Conservation (phyloP, 2,329 filamentous ascomycete species). For the Sporothrix mexicana region DNA sequence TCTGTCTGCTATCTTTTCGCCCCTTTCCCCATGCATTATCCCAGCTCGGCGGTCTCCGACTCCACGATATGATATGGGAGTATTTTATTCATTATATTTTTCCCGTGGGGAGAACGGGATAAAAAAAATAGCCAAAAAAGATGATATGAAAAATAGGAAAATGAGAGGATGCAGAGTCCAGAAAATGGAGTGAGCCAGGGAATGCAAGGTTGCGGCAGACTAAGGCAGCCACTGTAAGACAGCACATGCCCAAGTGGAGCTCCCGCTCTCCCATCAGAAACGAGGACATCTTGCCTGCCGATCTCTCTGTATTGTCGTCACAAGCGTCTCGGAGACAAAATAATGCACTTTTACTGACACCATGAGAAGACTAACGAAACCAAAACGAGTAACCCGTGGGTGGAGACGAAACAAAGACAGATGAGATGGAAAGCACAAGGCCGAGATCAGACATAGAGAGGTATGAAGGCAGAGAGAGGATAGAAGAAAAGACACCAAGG, state of each 20-base stretch:
- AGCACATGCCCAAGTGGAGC: conserved; percentile 18
- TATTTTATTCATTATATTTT: neutral
- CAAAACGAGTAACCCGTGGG: neutral
- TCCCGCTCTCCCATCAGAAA: conserved; percentile 28
- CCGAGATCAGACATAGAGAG: conserved; percentile 1
- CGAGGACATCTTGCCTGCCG: conserved; percentile 33
- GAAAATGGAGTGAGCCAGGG: neutral
- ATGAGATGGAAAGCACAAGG: neutral
- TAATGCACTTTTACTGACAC: too few species aligned
- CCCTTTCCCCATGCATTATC: conserved; percentile 22
- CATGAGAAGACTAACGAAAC: neutral
- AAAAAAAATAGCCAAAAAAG: neutral
- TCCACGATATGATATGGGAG: conserved; percentile 33
- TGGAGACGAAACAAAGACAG: neutral
- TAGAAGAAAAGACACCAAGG: neutral
- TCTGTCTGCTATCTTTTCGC: neutral
- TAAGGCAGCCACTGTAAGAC: conserved; percentile 33
- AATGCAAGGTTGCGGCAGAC: conserved; percentile 22
- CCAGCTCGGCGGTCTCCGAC: conserved; percentile 33
- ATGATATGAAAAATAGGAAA: too few species aligned
- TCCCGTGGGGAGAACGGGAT: neutral
- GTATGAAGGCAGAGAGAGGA: too few species aligned
- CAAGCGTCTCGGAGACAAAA: conserved; percentile 2
- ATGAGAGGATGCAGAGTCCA: neutral
- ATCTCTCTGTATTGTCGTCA: conserved; percentile 28